Percentiles rank a stretch among this genome's conserved stretches.
Evolutionary conservation across 257 asterid genomes (phyloP).

Genomic region (Prunella vulgaris): DNA sequence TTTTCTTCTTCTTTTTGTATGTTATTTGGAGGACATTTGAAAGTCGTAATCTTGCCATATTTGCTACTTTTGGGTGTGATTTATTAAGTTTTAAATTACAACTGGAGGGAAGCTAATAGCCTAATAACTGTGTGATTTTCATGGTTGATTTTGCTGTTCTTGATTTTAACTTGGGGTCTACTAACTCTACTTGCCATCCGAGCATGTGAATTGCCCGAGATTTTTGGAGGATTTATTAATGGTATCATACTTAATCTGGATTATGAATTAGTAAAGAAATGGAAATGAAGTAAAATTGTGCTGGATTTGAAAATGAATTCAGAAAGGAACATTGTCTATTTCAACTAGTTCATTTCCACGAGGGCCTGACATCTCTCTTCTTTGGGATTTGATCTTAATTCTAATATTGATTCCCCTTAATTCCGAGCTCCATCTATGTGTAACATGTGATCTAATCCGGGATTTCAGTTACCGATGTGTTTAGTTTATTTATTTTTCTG

Average conservation of each 20-base stretch:
- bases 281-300: background rate
- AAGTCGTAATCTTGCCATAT: background rate
- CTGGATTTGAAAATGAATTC: background rate
- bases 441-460: background rate
- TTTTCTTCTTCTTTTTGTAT: background rate
- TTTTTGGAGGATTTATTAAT: background rate
- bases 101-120: background rate
- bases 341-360: background rate
- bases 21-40: background rate
- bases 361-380: background rate
- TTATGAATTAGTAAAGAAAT: background rate
- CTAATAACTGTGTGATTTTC: background rate
- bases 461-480: background rate
- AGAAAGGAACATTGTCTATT: slow-evolving; percentile 10
- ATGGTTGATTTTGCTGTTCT: slow-evolving; percentile 12
- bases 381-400: background rate
- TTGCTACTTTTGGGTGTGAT: slow-evolving; percentile 8
- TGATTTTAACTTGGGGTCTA: background rate
- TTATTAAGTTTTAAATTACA: background rate
- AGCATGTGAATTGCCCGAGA: background rate
- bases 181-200: background rate
- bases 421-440: no score
- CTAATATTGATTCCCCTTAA: background rate
- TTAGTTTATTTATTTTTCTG: slow-evolving; percentile 13
- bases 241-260: background rate